Conservation (phyloP, 257 asterid species). For the Ehretia macrophylla region DNA sequence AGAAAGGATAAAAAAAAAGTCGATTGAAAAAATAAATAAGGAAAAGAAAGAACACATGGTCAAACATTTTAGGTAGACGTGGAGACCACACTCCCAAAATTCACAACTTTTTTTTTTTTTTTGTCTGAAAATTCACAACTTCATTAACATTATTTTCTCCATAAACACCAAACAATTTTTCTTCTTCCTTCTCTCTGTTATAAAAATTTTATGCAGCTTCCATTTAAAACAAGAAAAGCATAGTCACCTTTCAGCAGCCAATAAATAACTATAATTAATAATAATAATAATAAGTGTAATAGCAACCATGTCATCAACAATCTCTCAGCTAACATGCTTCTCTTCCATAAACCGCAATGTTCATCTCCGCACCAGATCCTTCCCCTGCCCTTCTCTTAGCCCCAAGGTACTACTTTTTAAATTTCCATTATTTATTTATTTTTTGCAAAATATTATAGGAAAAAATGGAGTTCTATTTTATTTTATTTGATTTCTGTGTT, state of each 20-base stretch:
- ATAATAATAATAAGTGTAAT: neutral
- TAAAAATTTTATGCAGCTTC: neutral
- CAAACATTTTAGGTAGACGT: neutral
- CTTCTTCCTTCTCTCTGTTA: neutral
- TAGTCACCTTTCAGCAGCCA: too few relatives aligned
- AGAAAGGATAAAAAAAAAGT: too few relatives aligned
- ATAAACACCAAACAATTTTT: neutral
- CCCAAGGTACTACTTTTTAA: conserved; percentile 19
- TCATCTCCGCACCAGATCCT: conserved; percentile 15
- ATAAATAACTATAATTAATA: too few relatives aligned
- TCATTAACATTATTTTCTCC: too few relatives aligned
- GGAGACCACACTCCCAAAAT: neutral
- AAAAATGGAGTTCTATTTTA: neutral
- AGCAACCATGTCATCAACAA: conserved; percentile 24
- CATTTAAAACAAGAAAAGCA: too few relatives aligned
- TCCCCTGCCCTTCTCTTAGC: conserved; percentile 8
- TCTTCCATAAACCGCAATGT: conserved; percentile 16
- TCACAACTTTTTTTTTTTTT: too few relatives aligned
- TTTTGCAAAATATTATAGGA: neutral
- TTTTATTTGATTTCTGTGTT: neutral
- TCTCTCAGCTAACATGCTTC: conserved; percentile 30
- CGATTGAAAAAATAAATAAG: too few relatives aligned
- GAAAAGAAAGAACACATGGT: conserved; percentile 3
- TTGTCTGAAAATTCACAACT: too few relatives aligned
- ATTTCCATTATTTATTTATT: neutral